These are phyloP conservation scores for Citrus mangshanensis DNA, from an alignment of 345 rosid genomes.

Conservation along the genomic window DNA sequence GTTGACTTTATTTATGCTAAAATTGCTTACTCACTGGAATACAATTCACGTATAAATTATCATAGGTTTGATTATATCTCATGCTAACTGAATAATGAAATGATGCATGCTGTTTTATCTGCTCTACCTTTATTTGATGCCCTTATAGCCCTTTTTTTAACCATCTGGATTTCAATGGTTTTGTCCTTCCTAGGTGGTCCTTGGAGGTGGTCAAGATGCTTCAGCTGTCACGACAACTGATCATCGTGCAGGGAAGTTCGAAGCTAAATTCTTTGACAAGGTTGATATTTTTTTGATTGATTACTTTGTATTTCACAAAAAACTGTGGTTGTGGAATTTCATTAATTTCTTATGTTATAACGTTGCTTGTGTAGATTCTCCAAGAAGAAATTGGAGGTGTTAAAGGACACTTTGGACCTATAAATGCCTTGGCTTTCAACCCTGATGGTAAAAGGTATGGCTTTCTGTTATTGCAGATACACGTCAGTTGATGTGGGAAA, in stretches of 20 bases:
- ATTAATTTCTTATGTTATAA: neutral
- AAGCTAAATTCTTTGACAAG: conserved; percentile 91
- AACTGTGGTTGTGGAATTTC: neutral
- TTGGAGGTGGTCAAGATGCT: conserved; percentile 99
- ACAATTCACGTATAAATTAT: neutral
- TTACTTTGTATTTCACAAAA: neutral
- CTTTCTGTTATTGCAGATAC: neutral
- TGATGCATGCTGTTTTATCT: neutral
- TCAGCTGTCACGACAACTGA: conserved; percentile 95
- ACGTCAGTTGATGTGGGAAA: neutral
- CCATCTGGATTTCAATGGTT: neutral
- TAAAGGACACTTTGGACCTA: conserved; percentile 97
- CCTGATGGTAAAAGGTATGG: conserved; percentile 92
- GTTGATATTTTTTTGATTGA: conserved; percentile 21
- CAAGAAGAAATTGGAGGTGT: conserved; percentile 95
- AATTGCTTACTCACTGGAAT: neutral
- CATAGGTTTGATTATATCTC: neutral
- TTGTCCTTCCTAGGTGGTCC: conserved; percentile 63
- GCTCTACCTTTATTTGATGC: neutral
- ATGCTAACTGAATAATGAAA: neutral
- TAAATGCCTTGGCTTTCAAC: conserved; percentile 90
- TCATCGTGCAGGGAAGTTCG: conserved; percentile 97
- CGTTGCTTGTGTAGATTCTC: conserved; percentile 45
- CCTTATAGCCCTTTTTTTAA: neutral
- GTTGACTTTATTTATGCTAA: neutral